These are phyloP conservation scores for Lotus japonicus DNA, from an alignment of 306 rosid genomes.

Conservation along the genomic window DNA sequence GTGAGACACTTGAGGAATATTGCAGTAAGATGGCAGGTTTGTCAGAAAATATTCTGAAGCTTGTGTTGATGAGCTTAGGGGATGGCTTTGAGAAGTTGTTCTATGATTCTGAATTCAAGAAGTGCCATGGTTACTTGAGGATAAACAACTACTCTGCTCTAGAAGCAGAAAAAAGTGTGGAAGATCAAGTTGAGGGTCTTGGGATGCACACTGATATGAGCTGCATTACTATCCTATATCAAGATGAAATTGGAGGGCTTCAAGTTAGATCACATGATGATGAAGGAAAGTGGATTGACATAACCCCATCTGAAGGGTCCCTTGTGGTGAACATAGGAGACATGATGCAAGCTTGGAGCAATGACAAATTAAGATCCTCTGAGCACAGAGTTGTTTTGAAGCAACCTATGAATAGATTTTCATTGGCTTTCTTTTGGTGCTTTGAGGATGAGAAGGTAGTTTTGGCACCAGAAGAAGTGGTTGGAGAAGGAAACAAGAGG, in stretches of 20 bases:
- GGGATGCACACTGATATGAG: slow-evolving; percentile 99
- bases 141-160: slow-evolving; percentile 73
- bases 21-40: slow-evolving; percentile 79
- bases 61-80: slow-evolving; percentile 56
- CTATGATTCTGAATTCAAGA: slow-evolving; percentile 54
- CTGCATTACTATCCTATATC: slow-evolving; percentile 71
- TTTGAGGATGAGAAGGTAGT: slow-evolving; percentile 72
- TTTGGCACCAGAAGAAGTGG: slow-evolving; percentile 63
- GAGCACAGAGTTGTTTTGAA: slow-evolving; percentile 77
- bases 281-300: slow-evolving; percentile 79
- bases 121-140: slow-evolving; percentile 81
- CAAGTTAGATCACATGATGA: slow-evolving; percentile 70
- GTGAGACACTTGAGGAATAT: slow-evolving; percentile 77
- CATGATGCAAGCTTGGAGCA: slow-evolving; percentile 94
- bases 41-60: slow-evolving; percentile 50
- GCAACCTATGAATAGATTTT: slow-evolving; percentile 55
- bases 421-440: slow-evolving; percentile 91
- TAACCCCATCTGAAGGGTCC: slow-evolving; percentile 66
- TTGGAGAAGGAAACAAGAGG: slow-evolving; percentile 55
- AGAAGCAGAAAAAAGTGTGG: slow-evolving; percentile 40
- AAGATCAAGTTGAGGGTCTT: slow-evolving; percentile 69
- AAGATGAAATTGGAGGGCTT: slow-evolving; percentile 87
- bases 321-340: slow-evolving; percentile 89
- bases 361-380: slow-evolving; percentile 72
- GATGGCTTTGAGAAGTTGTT: slow-evolving; percentile 49